These are phyloP conservation scores for Salix purpurea DNA, from an alignment of 345 rosid species.

Conservation along the genomic window DNA sequence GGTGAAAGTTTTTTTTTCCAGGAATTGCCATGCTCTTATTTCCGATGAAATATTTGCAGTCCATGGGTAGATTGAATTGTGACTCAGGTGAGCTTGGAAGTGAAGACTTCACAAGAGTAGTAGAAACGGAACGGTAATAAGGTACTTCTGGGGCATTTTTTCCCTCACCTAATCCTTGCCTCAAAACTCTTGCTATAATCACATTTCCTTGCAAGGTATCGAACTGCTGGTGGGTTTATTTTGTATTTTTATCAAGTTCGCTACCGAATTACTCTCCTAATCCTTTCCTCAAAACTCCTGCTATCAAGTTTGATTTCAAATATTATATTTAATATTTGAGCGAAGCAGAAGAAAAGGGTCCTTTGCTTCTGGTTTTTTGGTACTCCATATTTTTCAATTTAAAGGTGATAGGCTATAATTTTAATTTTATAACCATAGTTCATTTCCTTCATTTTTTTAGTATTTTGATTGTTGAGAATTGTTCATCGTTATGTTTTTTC, in stretches of 20 bases:
- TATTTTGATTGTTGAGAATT: no score
- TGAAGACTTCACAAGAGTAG: conserved; percentile 42
- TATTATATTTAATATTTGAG: conserved; percentile 24
- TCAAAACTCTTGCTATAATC: conserved; percentile 12
- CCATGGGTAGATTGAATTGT: conserved; percentile 3
- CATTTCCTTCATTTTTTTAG: no score
- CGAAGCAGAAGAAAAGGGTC: conserved; percentile 45
- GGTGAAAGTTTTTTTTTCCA: conserved; percentile 55
- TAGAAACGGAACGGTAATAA: conserved; percentile 31
- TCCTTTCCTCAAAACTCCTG: conserved; percentile 16
- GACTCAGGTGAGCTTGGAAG: conserved; percentile 41
- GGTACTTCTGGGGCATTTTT: conserved; percentile 68
- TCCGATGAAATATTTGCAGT: conserved; percentile 29
- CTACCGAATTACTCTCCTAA: conserved; percentile 3
- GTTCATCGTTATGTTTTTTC: no score
- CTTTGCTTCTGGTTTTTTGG: conserved; percentile 33
- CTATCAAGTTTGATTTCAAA: background rate
- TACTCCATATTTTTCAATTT: no score
- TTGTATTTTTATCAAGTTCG: conserved; percentile 10
- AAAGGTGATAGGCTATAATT: no score
- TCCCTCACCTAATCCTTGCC: conserved; percentile 15
- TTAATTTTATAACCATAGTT: no score
- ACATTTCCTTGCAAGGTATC: conserved; percentile 22
- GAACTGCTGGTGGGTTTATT: conserved; percentile 1
- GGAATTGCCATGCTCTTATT: conserved; percentile 46